Evolutionary conservation across 1,284 basidiomycete genomes (phyloP), one percentile per base, ranked within the genome.

Genomic region (Dichomitus squalens): DNA sequence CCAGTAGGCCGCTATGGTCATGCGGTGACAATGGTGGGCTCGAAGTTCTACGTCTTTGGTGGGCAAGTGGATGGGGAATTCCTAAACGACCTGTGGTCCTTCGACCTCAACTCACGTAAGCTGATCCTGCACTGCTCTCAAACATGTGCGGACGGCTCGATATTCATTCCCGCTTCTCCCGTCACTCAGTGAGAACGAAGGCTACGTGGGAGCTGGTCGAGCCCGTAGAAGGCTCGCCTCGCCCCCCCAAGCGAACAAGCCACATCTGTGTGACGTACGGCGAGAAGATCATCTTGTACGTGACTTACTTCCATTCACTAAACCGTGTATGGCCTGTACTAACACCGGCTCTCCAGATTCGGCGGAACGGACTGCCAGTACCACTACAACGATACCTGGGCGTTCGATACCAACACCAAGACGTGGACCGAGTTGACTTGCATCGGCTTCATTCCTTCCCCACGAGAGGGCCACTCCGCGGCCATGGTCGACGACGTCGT

Each of bases 361-460:
- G 97, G 97, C 47, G 97, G 97, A 52, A 99, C 97, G 5, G 97
- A 99, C 68, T 96, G 96, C 25, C 90, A 93, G 71, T 99, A 94
- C 75, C 97, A 99, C 74, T 99, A 99, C 78, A 99, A 99, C 74
- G 97, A 99, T 71, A 99, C 96, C 5, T 99, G 97, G 97, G 84
- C 89, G 25, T 98, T 95, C 73, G 95, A 98, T 72, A 80, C 95
- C 46, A 81, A 81, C 31, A 91, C 93, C 0, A 83, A 85, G 57
- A 83, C 76, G 48, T 99, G 97, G 97, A 83, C 90, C 12, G 97
- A 99, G 73, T 79, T 99, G 55, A 88, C 91, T 39, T 99, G 97
- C 75, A 98, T 98, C 56, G 97, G 97, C 1, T 99, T 93, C 74
- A 98, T 98, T 58, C 97, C 97, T 16, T 91, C 93, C 7, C 94